These are phyloP conservation scores for Dipteronia dyeriana DNA, from an alignment of 345 rosid genomes.

Conservation along the genomic window DNA sequence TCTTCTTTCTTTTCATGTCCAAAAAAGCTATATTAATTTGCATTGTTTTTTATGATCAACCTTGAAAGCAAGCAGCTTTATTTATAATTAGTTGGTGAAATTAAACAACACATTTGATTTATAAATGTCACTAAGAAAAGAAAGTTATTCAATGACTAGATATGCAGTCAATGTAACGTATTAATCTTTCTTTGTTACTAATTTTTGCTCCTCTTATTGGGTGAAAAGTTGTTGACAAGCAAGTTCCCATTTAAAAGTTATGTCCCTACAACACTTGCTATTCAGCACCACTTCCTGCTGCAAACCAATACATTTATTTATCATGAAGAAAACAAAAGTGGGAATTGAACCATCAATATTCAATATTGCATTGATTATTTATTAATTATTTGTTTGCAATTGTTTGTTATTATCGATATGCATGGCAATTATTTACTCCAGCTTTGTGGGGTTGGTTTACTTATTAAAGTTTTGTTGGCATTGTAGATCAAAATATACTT, in stretches of 20 bases:
- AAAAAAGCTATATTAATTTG: not conserved
- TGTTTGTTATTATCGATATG: no score
- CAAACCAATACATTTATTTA: no score
- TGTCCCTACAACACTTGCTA: slow-evolving; percentile 21
- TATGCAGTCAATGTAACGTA: not conserved
- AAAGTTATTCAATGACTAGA: not conserved
- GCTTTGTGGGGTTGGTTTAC: not conserved
- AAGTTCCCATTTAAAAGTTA: slow-evolving; percentile 1
- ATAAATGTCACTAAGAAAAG: no score
- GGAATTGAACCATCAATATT: no score
- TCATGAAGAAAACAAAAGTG: no score
- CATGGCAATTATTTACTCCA: no score
- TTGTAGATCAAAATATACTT: slow-evolving; percentile 46
- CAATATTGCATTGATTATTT: no score
- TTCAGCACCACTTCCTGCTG: slow-evolving; percentile 2
- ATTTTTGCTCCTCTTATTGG: not conserved
- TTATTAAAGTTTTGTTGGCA: not conserved
- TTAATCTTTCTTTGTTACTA: not conserved
- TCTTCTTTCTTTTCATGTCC: not conserved
- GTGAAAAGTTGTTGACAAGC: slow-evolving; percentile 6
- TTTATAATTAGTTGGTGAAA: no score
- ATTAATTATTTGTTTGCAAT: no score
- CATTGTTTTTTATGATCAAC: not conserved
- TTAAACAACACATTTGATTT: no score
- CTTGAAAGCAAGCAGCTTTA: not conserved